These are phyloP conservation scores for Licmophora abbreviata DNA, from an alignment of 108 stramenopile species.

Conservation along the genomic window DNA sequence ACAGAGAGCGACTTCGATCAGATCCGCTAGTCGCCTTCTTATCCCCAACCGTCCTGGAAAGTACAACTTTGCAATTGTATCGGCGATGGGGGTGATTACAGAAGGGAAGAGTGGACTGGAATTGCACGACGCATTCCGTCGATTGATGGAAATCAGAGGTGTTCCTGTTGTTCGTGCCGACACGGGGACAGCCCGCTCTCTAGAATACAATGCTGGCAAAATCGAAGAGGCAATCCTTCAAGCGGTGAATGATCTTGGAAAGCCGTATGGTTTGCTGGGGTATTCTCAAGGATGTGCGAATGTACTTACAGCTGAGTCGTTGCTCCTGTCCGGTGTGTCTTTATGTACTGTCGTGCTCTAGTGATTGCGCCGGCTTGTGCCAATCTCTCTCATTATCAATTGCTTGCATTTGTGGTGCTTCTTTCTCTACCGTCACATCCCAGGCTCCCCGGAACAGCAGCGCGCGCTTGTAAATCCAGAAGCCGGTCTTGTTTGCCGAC, in stretches of 20 bases:
- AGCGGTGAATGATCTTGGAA: constrained; percentile 37
- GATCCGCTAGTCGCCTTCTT: constrained; percentile 72
- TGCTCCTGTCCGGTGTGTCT: constrained; percentile 64
- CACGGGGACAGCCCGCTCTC: constrained; percentile 75
- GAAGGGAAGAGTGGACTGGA: constrained; percentile 83
- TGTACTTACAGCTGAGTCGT: constrained; percentile 68
- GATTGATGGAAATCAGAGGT: constrained; percentile 61
- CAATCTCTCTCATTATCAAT: no score
- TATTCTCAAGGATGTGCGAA: constrained; percentile 89
- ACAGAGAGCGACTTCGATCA: constrained; percentile 36
- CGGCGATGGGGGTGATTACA: constrained; percentile 87
- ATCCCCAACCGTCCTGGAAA: constrained; percentile 65
- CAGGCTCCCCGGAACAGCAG: constrained; percentile 78
- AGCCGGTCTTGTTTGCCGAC: constrained; percentile 63
- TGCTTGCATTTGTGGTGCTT: no score
- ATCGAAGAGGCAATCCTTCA: constrained; percentile 61
- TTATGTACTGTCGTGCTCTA: no score
- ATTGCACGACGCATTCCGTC: constrained; percentile 46
- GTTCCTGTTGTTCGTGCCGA: constrained; percentile 71
- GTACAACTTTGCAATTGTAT: constrained; percentile 77
- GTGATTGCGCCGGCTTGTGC: no score
- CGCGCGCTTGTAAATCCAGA: constrained; percentile 27
- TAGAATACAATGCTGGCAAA: constrained; percentile 80
- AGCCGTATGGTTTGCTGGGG: constrained; percentile 70
- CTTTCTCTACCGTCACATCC: no score